Percentiles rank a stretch among this genome's conserved stretches.
Conservation (phyloP, 495 filamentous ascomycete genomes). For the Xylaria palmicola region DNA sequence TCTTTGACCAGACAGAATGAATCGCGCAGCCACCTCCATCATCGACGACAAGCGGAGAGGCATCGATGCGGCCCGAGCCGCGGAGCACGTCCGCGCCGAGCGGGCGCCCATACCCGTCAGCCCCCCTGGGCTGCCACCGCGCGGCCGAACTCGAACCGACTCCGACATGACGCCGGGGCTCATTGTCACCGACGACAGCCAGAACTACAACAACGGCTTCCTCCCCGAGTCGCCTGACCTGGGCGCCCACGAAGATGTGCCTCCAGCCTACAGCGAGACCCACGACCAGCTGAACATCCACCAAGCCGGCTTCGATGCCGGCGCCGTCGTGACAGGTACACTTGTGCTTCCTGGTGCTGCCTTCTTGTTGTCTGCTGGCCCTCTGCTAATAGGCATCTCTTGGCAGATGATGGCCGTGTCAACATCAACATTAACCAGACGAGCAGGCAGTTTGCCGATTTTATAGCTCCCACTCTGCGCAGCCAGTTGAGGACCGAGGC, state of each 20-base stretch:
- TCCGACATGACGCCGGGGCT: not conserved
- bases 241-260: constrained; percentile 33
- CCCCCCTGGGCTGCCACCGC: not conserved
- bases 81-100: not conserved
- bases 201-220: constrained; percentile 16
- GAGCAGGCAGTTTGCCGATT: constrained; percentile 58
- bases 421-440: constrained; percentile 74
- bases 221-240: constrained; percentile 29
- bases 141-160: not conserved
- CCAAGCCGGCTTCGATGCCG: constrained; percentile 49
- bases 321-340: constrained; percentile 44
- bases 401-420: constrained; percentile 63
- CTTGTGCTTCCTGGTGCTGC: not conserved
- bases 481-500: constrained; percentile 47
- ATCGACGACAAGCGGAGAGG: constrained; percentile 2
- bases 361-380: not conserved
- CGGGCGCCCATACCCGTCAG: constrained; percentile 1
- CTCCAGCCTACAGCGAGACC: constrained; percentile 46
- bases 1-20: not conserved
- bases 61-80: not conserved
- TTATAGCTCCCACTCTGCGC: constrained; percentile 65
- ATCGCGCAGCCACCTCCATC: not conserved
- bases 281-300: constrained; percentile 47
- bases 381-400: not conserved
- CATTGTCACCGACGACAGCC: not conserved